Base-by-base conservation (phyloP, 2,329 filamentous ascomycete species). In the Penicillium crustosum region DNA sequence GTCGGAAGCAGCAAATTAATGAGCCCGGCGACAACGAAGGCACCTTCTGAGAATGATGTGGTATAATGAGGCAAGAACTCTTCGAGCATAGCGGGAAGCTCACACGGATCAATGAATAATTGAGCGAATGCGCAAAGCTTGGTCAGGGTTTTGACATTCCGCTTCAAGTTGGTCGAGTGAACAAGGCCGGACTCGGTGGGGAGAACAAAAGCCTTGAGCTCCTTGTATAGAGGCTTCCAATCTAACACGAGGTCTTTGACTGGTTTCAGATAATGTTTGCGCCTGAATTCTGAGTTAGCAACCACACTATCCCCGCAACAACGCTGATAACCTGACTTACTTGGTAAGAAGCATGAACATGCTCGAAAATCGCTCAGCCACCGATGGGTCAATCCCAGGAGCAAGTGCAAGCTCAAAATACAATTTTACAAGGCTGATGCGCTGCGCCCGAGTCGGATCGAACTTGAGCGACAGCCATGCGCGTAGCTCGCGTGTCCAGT, bases 391-490 rank as follows among this genome's bases (percentile, higher is more conserved):
- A 55, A 99, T 82, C 4, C 95, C 94, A 0, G 93, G 94, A 29
- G 94, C 91, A 60, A 99, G 82, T 6, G 91, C 84, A 58, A 99
- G 88, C 77, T 96, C 92, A 77, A 96, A 99, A 78, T 97, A 99
- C 38, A 99, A 82, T 77, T 89, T 90, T 31, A 94, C 90, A 31
- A 99, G 84, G 75, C 86, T 91, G 49, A 92, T 87, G 57, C 95
- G 85, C 65, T 93, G 87, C 72, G 89, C 88, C 68, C 90, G 86
- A 48, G 91, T 91, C 73, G 96, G 91, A 78, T 99, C 93, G 73
- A 99, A 99, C 81, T 99, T 99, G 76, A 99, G 86, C 53, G 89
- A 90, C 65, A 99, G 82, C 94, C 95, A 99, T 76, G 89, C 91
- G 71, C 93, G 87, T 48, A 99, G 87, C 83, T 99, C 94, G 66